Evolutionary conservation across 441 rosid species (phyloP).

Genomic region (Adansonia rubrostipa): DNA sequence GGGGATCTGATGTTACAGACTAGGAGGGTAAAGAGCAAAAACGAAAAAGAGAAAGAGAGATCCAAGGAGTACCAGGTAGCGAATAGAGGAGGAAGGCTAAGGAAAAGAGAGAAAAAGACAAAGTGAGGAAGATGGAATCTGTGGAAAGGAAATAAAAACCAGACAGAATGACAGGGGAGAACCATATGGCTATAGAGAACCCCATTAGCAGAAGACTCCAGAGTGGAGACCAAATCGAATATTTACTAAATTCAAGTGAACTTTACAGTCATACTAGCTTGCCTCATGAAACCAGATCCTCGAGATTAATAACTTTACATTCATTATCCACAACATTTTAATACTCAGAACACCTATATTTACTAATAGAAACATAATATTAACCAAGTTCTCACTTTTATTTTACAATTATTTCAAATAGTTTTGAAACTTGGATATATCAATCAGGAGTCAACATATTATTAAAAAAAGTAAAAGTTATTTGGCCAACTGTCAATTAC

Average conservation of each 20-base stretch:
- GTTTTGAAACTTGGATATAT: neutral
- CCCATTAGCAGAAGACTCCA: too few relatives aligned
- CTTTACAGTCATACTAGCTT: neutral
- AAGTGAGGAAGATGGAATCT: neutral
- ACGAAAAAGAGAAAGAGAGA: neutral
- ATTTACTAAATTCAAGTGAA: neutral
- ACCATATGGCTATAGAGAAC: neutral
- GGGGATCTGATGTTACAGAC: neutral
- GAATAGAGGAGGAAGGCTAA: neutral
- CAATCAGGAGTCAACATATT: neutral
- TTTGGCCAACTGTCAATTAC: neutral
- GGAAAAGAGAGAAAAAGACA: neutral
- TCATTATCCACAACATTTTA: neutral
- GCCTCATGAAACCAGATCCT: neutral
- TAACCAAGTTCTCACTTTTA: neutral
- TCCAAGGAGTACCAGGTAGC: neutral
- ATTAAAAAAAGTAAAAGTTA: neutral
- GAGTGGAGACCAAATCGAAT: neutral
- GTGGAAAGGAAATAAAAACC: neutral
- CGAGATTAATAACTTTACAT: neutral
- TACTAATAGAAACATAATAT: neutral
- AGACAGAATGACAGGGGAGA: neutral
- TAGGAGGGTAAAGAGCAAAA: neutral
- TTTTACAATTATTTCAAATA: too few relatives aligned
- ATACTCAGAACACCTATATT: neutral